A percentile compares a stretch with the other conserved stretches of the same genome.
Conservation (phyloP, 106 monocot genomes). For the Apostasia shenzhenica region DNA sequence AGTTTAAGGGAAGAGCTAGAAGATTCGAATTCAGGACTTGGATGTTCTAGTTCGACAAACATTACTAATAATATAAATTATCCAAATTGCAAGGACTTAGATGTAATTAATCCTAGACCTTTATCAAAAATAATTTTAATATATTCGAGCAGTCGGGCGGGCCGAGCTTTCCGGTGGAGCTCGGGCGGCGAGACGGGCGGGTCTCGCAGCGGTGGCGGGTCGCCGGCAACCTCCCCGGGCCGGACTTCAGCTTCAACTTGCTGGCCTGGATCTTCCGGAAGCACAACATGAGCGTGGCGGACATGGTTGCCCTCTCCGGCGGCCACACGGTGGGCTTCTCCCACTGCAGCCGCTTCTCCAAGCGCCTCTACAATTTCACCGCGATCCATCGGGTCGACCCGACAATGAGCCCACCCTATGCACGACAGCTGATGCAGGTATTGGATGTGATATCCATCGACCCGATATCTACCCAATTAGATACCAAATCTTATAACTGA, state of each 20-base stretch:
- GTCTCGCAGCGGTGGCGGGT: conserved; percentile 5
- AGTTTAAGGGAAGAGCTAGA: too few species aligned
- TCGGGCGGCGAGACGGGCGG: conserved; percentile 15
- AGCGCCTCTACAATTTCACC: conserved; percentile 16
- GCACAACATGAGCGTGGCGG: conserved; percentile 11
- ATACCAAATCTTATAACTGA: too few species aligned
- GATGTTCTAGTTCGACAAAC: too few species aligned
- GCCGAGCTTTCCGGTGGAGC: conserved; percentile 5
- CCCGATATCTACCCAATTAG: too few species aligned
- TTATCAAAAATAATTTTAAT: not conserved
- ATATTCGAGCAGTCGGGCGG: conserved; percentile 15
- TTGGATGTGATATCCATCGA: not conserved
- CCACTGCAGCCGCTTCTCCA: conserved; percentile 17
- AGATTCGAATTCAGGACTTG: too few species aligned
- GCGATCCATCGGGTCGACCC: conserved; percentile 10
- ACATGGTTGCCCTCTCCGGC: conserved; percentile 23
- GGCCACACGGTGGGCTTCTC: conserved; percentile 18
- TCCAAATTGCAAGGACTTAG: too few species aligned
- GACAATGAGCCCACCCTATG: conserved; percentile 10
- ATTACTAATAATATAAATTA: too few species aligned
- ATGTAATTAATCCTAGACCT: not conserved
- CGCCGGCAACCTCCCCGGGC: conserved; percentile 14
- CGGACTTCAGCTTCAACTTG: conserved; percentile 11
- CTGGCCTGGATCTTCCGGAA: conserved; percentile 18
- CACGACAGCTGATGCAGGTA: conserved; percentile 14